phyloP scores from a whole-genome alignment of 257 asterid species.

The Przewalskia tangutica region DNA sequence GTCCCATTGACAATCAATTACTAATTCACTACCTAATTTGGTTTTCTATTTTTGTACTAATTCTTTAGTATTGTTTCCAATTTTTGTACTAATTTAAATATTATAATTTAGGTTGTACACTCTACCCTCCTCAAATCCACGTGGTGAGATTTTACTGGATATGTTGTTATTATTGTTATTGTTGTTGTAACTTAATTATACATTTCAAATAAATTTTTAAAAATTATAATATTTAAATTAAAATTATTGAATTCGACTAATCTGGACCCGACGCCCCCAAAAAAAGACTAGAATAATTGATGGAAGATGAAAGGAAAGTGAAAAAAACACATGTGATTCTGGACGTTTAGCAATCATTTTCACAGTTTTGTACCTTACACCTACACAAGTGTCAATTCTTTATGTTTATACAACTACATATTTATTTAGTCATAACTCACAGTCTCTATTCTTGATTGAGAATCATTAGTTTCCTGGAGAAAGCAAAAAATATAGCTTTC shows the following conservation, averaged over 20 bases:
- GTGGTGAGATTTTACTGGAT: too few relatives aligned
- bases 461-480: background rate
- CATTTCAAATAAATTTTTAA: rapidly evolving
- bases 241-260: background rate
- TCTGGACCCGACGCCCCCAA: background rate
- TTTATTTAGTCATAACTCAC: background rate
- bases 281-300: background rate
- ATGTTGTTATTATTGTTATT: too few relatives aligned
- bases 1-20: background rate
- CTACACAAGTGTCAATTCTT: background rate
- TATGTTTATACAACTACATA: background rate
- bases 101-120: too few relatives aligned
- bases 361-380: background rate
- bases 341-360: background rate
- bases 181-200: too few relatives aligned
- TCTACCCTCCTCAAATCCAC: too few relatives aligned
- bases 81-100: too few relatives aligned
- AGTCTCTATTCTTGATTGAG: background rate
- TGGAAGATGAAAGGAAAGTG: background rate
- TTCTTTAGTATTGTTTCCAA: background rate
- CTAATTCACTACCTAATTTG: background rate
- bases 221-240: background rate
- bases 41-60: background rate
- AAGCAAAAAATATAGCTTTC: background rate
- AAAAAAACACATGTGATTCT: background rate